These are phyloP conservation scores for Lactarius hengduanensis DNA, from an alignment of 768 basidiomycete species.

Conservation along the genomic window DNA sequence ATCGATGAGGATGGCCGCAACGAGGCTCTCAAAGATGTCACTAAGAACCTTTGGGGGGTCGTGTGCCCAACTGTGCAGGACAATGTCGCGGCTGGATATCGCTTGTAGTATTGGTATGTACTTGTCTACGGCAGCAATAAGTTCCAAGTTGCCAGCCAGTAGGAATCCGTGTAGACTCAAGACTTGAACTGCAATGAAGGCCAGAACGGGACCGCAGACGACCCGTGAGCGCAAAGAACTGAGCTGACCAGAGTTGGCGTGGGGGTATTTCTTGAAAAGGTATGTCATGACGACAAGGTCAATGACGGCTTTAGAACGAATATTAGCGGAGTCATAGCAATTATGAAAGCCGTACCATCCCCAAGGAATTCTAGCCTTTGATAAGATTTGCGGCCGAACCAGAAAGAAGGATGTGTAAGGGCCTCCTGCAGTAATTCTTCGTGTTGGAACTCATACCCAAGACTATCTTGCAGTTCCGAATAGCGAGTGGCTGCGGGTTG, in stretches of 20 bases:
- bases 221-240: constrained; percentile 67
- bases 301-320: constrained; percentile 51
- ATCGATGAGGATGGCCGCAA: constrained; percentile 84
- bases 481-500: constrained; percentile 49
- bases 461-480: constrained; percentile 51
- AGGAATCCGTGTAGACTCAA: constrained; percentile 68
- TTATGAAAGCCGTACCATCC: constrained; percentile 57
- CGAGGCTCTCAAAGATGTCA: constrained; percentile 81
- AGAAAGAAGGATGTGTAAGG: constrained; percentile 82
- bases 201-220: constrained; percentile 72
- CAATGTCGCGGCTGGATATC: constrained; percentile 57
- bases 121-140: constrained; percentile 60
- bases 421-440: constrained; percentile 71
- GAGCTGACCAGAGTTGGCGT: constrained; percentile 74
- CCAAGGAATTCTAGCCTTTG: constrained; percentile 88
- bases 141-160: constrained; percentile 64
- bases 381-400: constrained; percentile 60
- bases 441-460: constrained; percentile 70
- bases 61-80: constrained; percentile 72
- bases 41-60: constrained; percentile 85
- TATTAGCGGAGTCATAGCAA: constrained; percentile 6
- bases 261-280: constrained; percentile 66
- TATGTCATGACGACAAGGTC: constrained; percentile 71
- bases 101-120: constrained; percentile 60
- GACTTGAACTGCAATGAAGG: constrained; percentile 61